Base-by-base conservation (phyloP, 768 basidiomycete genomes). In the Leccinum incarnatum region DNA sequence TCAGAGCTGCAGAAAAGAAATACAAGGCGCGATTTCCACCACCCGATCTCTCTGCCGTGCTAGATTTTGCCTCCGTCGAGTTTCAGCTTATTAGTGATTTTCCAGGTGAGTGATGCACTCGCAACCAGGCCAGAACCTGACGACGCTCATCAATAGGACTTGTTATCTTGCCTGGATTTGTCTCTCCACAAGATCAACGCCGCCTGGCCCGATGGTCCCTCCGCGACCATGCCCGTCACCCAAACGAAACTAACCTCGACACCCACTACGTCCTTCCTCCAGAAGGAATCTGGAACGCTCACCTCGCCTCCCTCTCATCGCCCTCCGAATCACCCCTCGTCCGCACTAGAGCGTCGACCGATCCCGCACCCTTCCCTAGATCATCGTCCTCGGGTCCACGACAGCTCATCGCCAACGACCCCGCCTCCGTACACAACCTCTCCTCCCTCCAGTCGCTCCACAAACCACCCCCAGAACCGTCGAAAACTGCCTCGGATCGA, bases 211-310 rank as follows among this genome's bases (percentile, higher is more conserved):
- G 74, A 55, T 90, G 91, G 83, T 83, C 91, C 23, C 82, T 99
- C 7, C 68, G 78, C 10, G 81, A 88, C 19, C 93, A 95, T 64
- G 89, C 95, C 1, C 79, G 80, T 3, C 73, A 79, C 37, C 92
- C 93, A 0, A 97, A 97, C 69, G 87, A 90, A 56, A 95, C 93
- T 0, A 96, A 94, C 64, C 85, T 98, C 21, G 90, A 95, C 56
- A 82, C 85, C 0, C 96, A 98, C 71, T 97, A 96, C 66, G 49
- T 77, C 46, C 77, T 97, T 7, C 95, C 96, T 0, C 52, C 72
- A 17, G 76, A 83, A 11, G 91, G 95, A 12, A 72, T 98, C 23
- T 99, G 96, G 94, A 82, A 84, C 45, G 73, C 82, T 2, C 81
- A 78, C 70, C 62, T 86, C 19, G 53, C 29, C 23, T 58, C 68